Evolutionary conservation across 352 stramenopile species (phyloP), one percentile per base, ranked within the genome.

Genomic region (Phytopythium delawarense): DNA sequence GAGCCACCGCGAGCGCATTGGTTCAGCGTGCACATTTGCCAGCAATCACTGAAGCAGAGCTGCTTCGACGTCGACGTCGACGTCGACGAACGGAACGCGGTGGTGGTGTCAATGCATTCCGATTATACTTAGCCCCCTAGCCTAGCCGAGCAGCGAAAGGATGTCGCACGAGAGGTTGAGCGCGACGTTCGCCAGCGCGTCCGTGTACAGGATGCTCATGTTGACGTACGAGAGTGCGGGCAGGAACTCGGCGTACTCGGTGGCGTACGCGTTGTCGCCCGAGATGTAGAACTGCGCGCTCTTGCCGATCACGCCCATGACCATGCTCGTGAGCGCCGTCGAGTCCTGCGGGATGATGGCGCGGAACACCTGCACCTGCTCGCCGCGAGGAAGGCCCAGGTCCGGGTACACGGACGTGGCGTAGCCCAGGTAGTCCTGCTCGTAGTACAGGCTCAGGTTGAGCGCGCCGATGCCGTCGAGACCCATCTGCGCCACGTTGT

Each of bases 401-500:
- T 76, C 59, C 11, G 76, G 69, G 37, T 78, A 66, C 11, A 63
- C 58, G 50, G 80, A 87, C 39, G 84, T 44, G 2, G 78, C 77
- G 61, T 88, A 87, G 21, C 82, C 82, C 39, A 92, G 61, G 64
- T 87, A 92, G 30, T 74, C 69, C 40, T 85, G 57, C 15, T 68
- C 62, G 64, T 81, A 87, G 74, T 89, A 89, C 35, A 92, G 61
- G 20, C 70, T 88, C 64, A 92, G 63, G 64, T 90, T 92, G 50
- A 92, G 75, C 49, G 70, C 63, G 44, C 79, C 83, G 32, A 92
- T 75, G 62, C 81, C 76, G 49, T 84, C 63, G 23, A 89, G 61
- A 13, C 78, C 78, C 59, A 89, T 72, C 37, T 69, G 54, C 21
- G 72, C 65, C 57, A 72, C 64, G 64, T 86, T 85, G 56, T 74